Evolutionary conservation across 2,329 filamentous ascomycete genomes (phyloP).

Genomic region (Sordariomycetes sp.): DNA sequence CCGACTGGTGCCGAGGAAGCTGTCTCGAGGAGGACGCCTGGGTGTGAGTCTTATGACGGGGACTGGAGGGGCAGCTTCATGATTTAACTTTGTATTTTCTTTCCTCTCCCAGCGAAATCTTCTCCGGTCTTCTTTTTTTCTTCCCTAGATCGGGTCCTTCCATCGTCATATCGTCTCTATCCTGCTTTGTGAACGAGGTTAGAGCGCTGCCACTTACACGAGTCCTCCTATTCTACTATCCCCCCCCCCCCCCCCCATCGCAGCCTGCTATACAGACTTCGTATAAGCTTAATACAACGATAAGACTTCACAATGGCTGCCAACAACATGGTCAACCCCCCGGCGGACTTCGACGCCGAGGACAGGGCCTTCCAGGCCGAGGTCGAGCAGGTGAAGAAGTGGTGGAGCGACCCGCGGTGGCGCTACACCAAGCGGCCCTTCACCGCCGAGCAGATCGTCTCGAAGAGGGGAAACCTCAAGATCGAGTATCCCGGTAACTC

Average conservation of each 20-base stretch:
- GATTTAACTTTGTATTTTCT: slow-evolving; percentile 7
- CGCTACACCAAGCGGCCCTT: slow-evolving; percentile 84
- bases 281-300: background rate
- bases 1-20: slow-evolving; percentile 9
- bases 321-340: slow-evolving; percentile 50
- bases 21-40: background rate
- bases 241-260: background rate
- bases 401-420: slow-evolving; percentile 93
- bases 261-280: too few species aligned
- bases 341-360: slow-evolving; percentile 45
- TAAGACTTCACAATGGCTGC: slow-evolving; percentile 36
- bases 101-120: background rate
- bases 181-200: background rate
- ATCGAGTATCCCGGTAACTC: slow-evolving; percentile 85
- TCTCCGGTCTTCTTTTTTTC: slow-evolving; percentile 1
- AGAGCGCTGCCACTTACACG: background rate
- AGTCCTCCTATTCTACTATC: background rate
- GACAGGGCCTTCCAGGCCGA: slow-evolving; percentile 68
- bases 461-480: slow-evolving; percentile 84
- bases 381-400: slow-evolving; percentile 80
- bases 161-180: background rate
- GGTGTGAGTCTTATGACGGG: background rate
- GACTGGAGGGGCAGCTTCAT: background rate
- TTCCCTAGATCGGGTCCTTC: background rate
- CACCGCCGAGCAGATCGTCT: slow-evolving; percentile 92